These are phyloP conservation scores for Moricandia moricandioides DNA, from an alignment of 345 rosid species.

Conservation along the genomic window DNA sequence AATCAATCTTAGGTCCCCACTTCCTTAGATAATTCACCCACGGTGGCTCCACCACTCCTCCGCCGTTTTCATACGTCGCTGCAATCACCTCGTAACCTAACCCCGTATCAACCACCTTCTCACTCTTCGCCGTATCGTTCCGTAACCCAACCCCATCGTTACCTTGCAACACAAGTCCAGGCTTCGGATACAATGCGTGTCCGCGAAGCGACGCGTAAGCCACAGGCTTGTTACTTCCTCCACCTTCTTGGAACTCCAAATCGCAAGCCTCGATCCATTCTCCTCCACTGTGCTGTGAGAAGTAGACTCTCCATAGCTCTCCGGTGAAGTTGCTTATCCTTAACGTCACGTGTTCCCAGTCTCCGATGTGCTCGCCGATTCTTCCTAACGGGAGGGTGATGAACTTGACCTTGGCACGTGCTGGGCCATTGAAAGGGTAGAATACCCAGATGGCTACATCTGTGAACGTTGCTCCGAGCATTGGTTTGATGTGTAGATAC, in stretches of 20 bases:
- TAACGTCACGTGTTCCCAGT: constrained; percentile 86
- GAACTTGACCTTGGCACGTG: constrained; percentile 60
- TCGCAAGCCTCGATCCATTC: constrained; percentile 61
- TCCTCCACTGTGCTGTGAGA: constrained; percentile 73
- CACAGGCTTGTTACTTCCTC: constrained; percentile 51
- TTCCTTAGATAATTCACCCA: constrained; percentile 65
- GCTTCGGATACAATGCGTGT: constrained; percentile 76
- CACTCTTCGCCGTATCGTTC: constrained; percentile 71
- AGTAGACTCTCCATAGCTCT: constrained; percentile 50
- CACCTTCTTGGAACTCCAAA: constrained; percentile 47
- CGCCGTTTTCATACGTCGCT: constrained; percentile 47
- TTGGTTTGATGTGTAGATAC: constrained; percentile 70
- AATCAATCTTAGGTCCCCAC: constrained; percentile 79
- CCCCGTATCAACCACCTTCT: constrained; percentile 47
- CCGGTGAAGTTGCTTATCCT: constrained; percentile 78
- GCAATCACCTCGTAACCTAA: constrained; percentile 43
- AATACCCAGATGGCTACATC: constrained; percentile 74
- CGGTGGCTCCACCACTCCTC: constrained; percentile 44
- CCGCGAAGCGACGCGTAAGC: constrained; percentile 67
- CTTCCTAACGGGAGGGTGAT: constrained; percentile 51
- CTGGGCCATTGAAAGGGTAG: constrained; percentile 85
- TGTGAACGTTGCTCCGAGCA: constrained; percentile 74
- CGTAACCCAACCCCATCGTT: constrained; percentile 55
- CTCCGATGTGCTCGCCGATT: constrained; percentile 83
- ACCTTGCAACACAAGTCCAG: constrained; percentile 79